Evolutionary conservation across 2,329 filamentous ascomycete genomes (phyloP).

Genomic region (Claviceps arundinis): DNA sequence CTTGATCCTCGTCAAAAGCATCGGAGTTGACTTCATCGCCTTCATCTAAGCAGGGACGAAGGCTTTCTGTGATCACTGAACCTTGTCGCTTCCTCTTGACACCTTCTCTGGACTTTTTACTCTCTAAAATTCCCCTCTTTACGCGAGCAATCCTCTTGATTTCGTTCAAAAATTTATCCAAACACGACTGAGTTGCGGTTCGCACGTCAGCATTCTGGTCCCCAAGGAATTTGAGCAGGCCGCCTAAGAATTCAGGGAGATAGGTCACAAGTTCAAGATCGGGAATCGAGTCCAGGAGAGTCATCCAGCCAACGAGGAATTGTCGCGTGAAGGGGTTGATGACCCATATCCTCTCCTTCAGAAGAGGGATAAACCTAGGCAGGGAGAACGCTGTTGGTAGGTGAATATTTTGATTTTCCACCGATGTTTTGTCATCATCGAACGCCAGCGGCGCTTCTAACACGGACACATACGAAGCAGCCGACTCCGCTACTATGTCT

Average conservation of each 20-base stretch:
- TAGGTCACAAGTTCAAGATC: constrained; percentile 90
- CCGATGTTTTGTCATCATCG: constrained; percentile 31
- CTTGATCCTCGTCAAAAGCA: constrained; percentile 42
- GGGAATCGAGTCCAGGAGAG: constrained; percentile 85
- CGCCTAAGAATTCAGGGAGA: constrained; percentile 80
- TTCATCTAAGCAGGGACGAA: constrained; percentile 43
- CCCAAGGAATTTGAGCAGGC: constrained; percentile 80
- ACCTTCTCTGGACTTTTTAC: constrained; percentile 56
- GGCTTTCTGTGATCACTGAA: constrained; percentile 54
- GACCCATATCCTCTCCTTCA: constrained; percentile 89
- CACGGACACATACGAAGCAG: constrained; percentile 85
- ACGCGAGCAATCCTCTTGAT: constrained; percentile 90
- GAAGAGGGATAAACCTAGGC: constrained; percentile 75
- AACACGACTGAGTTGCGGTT: constrained; percentile 72
- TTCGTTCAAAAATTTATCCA: constrained; percentile 83
- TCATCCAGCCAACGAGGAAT: constrained; percentile 94
- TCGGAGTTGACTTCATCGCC: constrained; percentile 47
- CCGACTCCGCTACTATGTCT: constrained; percentile 90
- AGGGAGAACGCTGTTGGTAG: constrained; percentile 85
- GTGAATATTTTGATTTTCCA: constrained; percentile 30
- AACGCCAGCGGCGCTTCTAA: constrained; percentile 46
- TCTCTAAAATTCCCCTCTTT: constrained; percentile 84
- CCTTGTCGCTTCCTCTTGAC: constrained; percentile 56
- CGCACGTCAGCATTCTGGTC: constrained; percentile 92
- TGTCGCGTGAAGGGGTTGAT: constrained; percentile 89